phyloP scores from a whole-genome alignment of 2,329 filamentous ascomycete species.

The Xylariomycetidae sp. region DNA sequence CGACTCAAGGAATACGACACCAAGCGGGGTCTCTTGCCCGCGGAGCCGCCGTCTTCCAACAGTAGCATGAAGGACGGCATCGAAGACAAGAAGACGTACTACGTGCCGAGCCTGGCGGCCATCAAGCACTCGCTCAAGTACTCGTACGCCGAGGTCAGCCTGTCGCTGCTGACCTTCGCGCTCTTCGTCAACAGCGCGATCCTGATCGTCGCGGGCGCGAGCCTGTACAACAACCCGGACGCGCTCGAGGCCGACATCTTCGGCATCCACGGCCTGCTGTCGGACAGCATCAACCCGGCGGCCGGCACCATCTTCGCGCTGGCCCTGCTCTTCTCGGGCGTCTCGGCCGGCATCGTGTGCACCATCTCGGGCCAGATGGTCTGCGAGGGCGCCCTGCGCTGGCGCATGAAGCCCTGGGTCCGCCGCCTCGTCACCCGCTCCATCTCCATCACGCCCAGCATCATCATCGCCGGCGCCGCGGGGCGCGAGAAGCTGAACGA shows the following conservation, averaged over 20 bases:
- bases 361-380: slow-evolving; percentile 91
- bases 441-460: slow-evolving; percentile 76
- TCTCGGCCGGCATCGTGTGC: slow-evolving; percentile 80
- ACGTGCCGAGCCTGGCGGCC: slow-evolving; percentile 67
- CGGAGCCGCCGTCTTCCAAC: slow-evolving; percentile 22
- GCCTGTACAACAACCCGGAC: slow-evolving; percentile 59
- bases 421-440: slow-evolving; percentile 71
- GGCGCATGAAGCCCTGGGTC: slow-evolving; percentile 72
- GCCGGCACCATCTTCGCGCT: slow-evolving; percentile 83
- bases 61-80: slow-evolving; percentile 21
- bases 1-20: slow-evolving; percentile 61
- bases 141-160: slow-evolving; percentile 63
- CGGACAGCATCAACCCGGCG: slow-evolving; percentile 62
- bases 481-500: slow-evolving; percentile 65
- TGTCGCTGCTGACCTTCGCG: slow-evolving; percentile 77
- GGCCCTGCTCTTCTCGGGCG: slow-evolving; percentile 73
- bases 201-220: slow-evolving; percentile 74
- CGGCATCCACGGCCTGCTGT: slow-evolving; percentile 71
- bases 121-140: slow-evolving; percentile 71
- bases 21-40: slow-evolving; percentile 48
- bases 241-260: slow-evolving; percentile 74
- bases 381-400: slow-evolving; percentile 73
- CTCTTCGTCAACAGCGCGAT: slow-evolving; percentile 82
- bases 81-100: slow-evolving; percentile 45
- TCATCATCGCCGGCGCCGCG: slow-evolving; percentile 77